Conservation (phyloP, 352 stramenopile genomes). For the Phytophthora ohioensis region DNA sequence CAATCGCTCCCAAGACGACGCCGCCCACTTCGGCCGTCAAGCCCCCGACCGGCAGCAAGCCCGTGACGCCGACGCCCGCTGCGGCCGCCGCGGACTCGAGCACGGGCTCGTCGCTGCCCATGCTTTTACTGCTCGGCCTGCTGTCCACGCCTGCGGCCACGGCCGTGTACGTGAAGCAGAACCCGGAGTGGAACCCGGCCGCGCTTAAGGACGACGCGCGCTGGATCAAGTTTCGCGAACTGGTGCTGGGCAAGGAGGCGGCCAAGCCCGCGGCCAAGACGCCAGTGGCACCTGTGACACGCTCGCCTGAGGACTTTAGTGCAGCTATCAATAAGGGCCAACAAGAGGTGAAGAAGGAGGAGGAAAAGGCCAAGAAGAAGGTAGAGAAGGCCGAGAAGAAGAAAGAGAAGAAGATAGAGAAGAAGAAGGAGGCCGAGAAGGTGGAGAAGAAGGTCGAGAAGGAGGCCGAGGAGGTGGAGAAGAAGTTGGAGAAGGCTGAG, state of each 20-base stretch:
- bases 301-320: constrained; percentile 60
- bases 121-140: constrained; percentile 58
- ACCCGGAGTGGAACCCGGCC: constrained; percentile 82
- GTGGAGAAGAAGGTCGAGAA: constrained; percentile 30
- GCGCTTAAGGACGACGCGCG: constrained; percentile 63
- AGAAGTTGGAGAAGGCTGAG: constrained; percentile 31
- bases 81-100: constrained; percentile 43
- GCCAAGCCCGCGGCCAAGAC: constrained; percentile 1
- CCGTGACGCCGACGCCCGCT: constrained; percentile 11
- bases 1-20: constrained; percentile 4
- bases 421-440: constrained; percentile 29
- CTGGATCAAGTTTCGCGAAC: constrained; percentile 80
- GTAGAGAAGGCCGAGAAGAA: constrained; percentile 38
- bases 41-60: constrained; percentile 17
- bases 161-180: constrained; percentile 79
- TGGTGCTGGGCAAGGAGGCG: constrained; percentile 61
- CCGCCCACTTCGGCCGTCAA: constrained; percentile 4
- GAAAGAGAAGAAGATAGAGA: constrained; percentile 25
- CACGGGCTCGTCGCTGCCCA: constrained; percentile 52
- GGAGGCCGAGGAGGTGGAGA: constrained; percentile 29
- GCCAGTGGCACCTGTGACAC: constrained; percentile 13
- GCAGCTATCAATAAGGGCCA: constrained; percentile 55
- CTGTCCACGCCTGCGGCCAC: constrained; percentile 61
- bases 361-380: constrained; percentile 37
- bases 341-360: constrained; percentile 40